These are phyloP conservation scores for Leptosphaerulina australis DNA, from an alignment of 2,329 filamentous ascomycete species.

Conservation along the genomic window DNA sequence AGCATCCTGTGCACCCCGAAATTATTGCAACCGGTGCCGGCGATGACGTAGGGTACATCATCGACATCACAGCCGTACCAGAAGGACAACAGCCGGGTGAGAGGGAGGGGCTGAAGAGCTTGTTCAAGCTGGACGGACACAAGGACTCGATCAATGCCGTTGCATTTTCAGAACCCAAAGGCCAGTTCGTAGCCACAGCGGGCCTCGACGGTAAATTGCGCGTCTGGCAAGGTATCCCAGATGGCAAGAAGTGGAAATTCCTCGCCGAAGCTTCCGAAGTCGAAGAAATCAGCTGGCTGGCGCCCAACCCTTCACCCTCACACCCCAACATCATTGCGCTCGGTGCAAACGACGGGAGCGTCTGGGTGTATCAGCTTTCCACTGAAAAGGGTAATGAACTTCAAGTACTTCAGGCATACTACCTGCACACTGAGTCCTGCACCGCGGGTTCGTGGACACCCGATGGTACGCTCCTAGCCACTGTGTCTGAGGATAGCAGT, in stretches of 20 bases:
- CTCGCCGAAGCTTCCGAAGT: conserved; percentile 85
- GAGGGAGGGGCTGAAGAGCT: conserved; percentile 64
- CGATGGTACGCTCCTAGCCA: conserved; percentile 84
- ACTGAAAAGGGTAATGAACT: conserved; percentile 65
- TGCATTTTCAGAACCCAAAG: conserved; percentile 79
- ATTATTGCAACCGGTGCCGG: conserved; percentile 88
- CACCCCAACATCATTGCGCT: conserved; percentile 84
- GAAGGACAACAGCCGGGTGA: conserved; percentile 67
- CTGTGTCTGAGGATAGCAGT: conserved; percentile 85
- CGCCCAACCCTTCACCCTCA: conserved; percentile 71
- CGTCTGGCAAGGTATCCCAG: conserved; percentile 64
- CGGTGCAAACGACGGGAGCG: conserved; percentile 86
- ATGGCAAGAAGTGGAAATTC: conserved; percentile 65
- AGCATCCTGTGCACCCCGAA: conserved; percentile 79
- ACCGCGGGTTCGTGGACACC: conserved; percentile 91
- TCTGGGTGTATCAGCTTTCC: conserved; percentile 94
- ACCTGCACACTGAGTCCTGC: conserved; percentile 83
- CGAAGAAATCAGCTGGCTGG: conserved; percentile 92
- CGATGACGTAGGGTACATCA: conserved; percentile 84
- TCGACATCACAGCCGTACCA: conserved; percentile 71
- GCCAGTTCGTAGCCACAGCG: conserved; percentile 83
- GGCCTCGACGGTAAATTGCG: conserved; percentile 85
- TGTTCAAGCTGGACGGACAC: conserved; percentile 86
- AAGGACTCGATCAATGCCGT: conserved; percentile 89
- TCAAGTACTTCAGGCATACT: conserved; percentile 87